Evolutionary conservation across 2,329 filamentous ascomycete species (phyloP).

Genomic region (Emmonsiellopsis sp.): DNA sequence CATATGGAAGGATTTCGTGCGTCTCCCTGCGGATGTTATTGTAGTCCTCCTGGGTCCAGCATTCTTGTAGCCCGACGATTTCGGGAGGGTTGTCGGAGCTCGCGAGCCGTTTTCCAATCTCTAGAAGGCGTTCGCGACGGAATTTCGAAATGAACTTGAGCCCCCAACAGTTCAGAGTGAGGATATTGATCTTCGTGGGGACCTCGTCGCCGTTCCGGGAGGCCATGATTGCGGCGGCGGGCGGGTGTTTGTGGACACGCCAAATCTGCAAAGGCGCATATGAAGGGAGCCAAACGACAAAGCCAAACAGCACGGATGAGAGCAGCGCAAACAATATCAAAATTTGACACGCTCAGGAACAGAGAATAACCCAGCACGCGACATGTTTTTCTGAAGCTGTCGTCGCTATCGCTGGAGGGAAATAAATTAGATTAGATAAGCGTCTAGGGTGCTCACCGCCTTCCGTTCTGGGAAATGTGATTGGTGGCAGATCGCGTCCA

Average conservation of each 20-base stretch:
- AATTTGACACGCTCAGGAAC: background rate
- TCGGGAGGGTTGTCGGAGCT: conserved; percentile 58
- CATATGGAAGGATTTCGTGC: conserved; percentile 67
- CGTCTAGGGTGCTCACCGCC: conserved; percentile 14
- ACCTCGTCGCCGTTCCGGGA: conserved; percentile 10
- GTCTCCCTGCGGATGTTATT: conserved; percentile 65
- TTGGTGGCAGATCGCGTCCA: conserved; percentile 7
- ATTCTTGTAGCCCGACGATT: conserved; percentile 91
- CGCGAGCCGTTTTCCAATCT: conserved; percentile 76
- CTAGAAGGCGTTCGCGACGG: conserved; percentile 64
- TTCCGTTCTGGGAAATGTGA: conserved; percentile 5
- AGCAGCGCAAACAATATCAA: background rate
- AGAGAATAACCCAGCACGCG: too few species aligned
- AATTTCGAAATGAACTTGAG: conserved; percentile 76
- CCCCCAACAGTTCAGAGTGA: conserved; percentile 96
- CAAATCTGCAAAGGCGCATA: background rate
- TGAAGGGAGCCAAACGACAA: background rate
- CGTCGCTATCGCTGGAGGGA: background rate
- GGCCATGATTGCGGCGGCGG: conserved; percentile 4
- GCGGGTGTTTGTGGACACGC: background rate
- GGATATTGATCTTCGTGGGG: conserved; percentile 58
- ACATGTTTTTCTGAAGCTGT: background rate
- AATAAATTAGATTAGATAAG: background rate
- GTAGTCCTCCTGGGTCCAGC: conserved; percentile 83
- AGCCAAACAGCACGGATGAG: background rate